These are phyloP conservation scores for Kwoniella sp. DNA, from an alignment of 768 basidiomycete genomes.

Conservation along the genomic window DNA sequence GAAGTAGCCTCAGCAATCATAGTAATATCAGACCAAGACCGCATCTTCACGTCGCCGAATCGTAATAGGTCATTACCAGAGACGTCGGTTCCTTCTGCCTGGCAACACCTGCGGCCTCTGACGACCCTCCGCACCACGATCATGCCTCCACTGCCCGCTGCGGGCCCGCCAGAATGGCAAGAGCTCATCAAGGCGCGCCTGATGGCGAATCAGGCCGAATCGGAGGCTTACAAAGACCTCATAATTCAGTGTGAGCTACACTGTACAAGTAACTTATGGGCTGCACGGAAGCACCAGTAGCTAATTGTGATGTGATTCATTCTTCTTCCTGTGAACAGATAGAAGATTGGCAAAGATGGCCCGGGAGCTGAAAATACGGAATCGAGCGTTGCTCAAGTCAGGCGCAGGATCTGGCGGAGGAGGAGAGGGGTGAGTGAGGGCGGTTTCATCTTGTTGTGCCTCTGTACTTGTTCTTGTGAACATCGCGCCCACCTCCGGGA, in stretches of 20 bases:
- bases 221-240: conserved; percentile 76
- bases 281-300: too few relatives aligned
- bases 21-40: too few relatives aligned
- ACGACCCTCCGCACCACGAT: not conserved
- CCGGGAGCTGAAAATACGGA: conserved; percentile 86
- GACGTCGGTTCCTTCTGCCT: too few relatives aligned
- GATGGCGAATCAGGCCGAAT: conserved; percentile 76
- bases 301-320: too few relatives aligned
- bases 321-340: too few relatives aligned
- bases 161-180: conserved; percentile 64
- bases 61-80: too few relatives aligned
- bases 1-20: too few relatives aligned
- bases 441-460: not conserved
- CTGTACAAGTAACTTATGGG: too few relatives aligned
- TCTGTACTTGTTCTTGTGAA: not conserved
- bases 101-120: not conserved
- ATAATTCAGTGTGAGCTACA: conserved; percentile 84
- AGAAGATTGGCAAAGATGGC: conserved; percentile 89
- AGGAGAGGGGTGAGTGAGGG: conserved; percentile 45
- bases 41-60: too few relatives aligned
- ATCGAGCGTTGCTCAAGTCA: conserved; percentile 81
- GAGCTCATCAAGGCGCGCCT: conserved; percentile 72
- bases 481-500: too few relatives aligned
- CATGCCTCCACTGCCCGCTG: conserved; percentile 3
- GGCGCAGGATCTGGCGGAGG: conserved; percentile 59